These are phyloP conservation scores for Annulohypoxylon stygium DNA, from an alignment of 495 filamentous ascomycete species.

Conservation along the genomic window DNA sequence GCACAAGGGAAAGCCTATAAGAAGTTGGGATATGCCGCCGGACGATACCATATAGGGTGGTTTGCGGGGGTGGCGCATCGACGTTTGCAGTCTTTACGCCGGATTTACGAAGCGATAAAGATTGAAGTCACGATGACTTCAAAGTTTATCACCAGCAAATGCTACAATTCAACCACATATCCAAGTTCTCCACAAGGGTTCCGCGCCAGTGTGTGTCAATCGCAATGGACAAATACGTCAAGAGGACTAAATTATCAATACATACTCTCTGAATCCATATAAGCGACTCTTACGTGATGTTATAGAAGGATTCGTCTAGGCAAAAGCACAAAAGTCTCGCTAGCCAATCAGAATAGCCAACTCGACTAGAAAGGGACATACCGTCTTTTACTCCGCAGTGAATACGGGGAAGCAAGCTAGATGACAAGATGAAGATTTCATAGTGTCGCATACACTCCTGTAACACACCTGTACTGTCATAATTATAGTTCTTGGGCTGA, in stretches of 20 bases:
- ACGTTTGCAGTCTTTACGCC: not conserved
- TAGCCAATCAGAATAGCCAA: not conserved
- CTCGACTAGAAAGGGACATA: not conserved
- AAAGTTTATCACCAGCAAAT: too few species aligned
- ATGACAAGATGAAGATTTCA: not conserved
- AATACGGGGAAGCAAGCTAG: not conserved
- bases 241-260: not conserved
- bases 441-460: not conserved
- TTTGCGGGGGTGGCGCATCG: not conserved
- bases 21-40: constrained; percentile 51
- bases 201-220: not conserved
- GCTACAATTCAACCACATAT: not conserved
- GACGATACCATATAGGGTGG: constrained; percentile 41
- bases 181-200: not conserved
- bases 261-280: not conserved
- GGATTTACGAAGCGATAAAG: too few species aligned
- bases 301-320: not conserved
- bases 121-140: not conserved
- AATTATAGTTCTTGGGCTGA: not conserved
- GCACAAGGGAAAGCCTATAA: constrained; percentile 37
- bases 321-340: not conserved
- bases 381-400: not conserved
- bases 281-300: not conserved
- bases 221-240: too few species aligned
- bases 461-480: not conserved